Evolutionary conservation across 1,139 yeast genomes (phyloP), one percentile per base, ranked within the genome.

Genomic region (Arxiozyma slooffiae): DNA sequence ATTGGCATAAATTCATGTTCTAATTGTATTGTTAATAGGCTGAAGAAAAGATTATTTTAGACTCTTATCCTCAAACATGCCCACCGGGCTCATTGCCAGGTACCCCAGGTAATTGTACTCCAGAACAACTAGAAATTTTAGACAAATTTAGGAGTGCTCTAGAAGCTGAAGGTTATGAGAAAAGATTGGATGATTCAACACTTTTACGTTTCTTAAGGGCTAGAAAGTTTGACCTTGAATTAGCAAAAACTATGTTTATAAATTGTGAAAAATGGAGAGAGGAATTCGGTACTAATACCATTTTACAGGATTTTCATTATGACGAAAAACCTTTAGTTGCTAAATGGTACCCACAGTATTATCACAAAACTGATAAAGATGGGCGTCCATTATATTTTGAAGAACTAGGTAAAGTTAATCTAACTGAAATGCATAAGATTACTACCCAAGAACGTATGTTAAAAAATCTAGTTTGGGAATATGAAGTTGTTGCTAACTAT

Each of bases 401-500:
- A 74, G 96, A 92, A 68, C 78, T 92, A 59, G 98, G 98, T 52
- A 74, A 82, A 52, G 96, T 92, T 55, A 87, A 90, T 71, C 77
- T 92, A 68, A 76, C 81, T 42, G 95, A 88, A 68, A 86, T 92
- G 96, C 81, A 87, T 75, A 85, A 88, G 71, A 79, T 92, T 69
- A 92, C 98, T 57, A 81, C 92, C 41, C 95, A 89, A 70, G 97
- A 92, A 61, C 83, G 97, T 67, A 90, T 92, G 98, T 76, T 92
- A 68, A 83, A 85, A 72, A 92, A 92, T 71, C 77, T 92, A 65
- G 97, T 89, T 50, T 90, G 97, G 96, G 98, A 92, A 72, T 92
- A 92, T 70, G 98, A 92, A 74, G 79, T 95, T 49, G 89, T 92
- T 70, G 81, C 82, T 54, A 77, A 74, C 58, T 81, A 78, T 71